Percentiles rank a stretch among this genome's conserved stretches.
Conservation (phyloP, 306 rosid genomes). For the Spatholobus suberectus region DNA sequence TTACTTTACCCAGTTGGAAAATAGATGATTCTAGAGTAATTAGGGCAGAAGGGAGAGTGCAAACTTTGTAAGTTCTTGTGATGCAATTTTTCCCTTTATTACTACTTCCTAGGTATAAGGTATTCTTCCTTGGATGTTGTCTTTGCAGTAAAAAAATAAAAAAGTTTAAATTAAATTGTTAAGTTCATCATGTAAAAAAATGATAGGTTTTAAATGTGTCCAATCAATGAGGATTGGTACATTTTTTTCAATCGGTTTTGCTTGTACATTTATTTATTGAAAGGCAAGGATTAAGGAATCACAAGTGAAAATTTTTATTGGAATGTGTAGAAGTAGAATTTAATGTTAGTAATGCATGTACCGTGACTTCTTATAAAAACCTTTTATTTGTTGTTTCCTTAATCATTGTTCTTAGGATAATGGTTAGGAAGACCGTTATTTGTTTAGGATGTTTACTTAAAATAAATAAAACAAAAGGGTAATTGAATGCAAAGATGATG, state of each 20-base stretch:
- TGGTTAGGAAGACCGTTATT: neutral
- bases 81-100: neutral
- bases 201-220: conserved; percentile 16
- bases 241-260: neutral
- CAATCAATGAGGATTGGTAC: neutral
- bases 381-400: neutral
- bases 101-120: neutral
- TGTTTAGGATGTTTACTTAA: neutral
- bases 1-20: neutral
- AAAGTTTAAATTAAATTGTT: neutral
- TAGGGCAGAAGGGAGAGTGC: neutral
- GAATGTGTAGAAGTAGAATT: neutral
- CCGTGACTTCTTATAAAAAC: neutral
- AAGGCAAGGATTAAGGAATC: neutral
- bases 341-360: neutral
- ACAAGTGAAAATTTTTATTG: neutral
- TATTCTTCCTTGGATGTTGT: neutral
- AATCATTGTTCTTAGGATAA: neutral
- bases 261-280: neutral
- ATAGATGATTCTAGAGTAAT: neutral
- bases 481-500: neutral
- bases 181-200: neutral
- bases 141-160: neutral
- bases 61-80: neutral
- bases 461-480: neutral